These are phyloP conservation scores for Astrothelium macrocarpum DNA, from an alignment of 495 filamentous ascomycete species.

Conservation along the genomic window DNA sequence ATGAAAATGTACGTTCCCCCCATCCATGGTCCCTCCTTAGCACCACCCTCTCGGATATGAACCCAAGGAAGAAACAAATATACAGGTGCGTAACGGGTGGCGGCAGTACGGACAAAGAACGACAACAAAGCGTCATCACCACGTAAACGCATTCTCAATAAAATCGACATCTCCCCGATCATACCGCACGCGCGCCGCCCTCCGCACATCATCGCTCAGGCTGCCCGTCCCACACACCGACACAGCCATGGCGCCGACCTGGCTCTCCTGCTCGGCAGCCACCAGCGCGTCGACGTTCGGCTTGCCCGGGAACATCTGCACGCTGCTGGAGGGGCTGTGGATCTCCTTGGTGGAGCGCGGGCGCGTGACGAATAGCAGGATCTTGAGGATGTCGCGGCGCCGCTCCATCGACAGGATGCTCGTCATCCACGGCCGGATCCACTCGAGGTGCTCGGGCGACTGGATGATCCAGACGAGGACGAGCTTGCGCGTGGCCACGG, in stretches of 20 bases:
- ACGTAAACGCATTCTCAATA: constrained; percentile 81
- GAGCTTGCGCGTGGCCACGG: constrained; percentile 67
- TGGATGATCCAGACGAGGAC: constrained; percentile 87
- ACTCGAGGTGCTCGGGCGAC: constrained; percentile 77
- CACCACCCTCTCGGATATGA: neutral
- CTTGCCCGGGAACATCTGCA: constrained; percentile 76
- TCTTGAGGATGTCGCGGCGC: constrained; percentile 65
- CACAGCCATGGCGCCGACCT: constrained; percentile 83
- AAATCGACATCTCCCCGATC: constrained; percentile 61
- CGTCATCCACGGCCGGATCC: constrained; percentile 92
- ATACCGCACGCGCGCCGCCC: constrained; percentile 59
- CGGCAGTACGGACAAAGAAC: neutral
- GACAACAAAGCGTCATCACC: constrained; percentile 41
- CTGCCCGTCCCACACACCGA: constrained; percentile 79
- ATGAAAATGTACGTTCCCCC: neutral
- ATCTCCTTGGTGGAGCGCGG: constrained; percentile 67
- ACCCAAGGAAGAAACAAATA: neutral
- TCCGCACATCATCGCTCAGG: constrained; percentile 73
- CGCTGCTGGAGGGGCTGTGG: constrained; percentile 55
- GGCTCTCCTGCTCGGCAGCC: constrained; percentile 63
- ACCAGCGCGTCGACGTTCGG: constrained; percentile 72
- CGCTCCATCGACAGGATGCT: constrained; percentile 67
- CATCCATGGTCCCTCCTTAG: neutral
- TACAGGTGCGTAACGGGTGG: neutral
- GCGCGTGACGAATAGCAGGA: constrained; percentile 80